phyloP scores from a whole-genome alignment of 495 filamentous ascomycete genomes.

The Ramalina intermedia region DNA sequence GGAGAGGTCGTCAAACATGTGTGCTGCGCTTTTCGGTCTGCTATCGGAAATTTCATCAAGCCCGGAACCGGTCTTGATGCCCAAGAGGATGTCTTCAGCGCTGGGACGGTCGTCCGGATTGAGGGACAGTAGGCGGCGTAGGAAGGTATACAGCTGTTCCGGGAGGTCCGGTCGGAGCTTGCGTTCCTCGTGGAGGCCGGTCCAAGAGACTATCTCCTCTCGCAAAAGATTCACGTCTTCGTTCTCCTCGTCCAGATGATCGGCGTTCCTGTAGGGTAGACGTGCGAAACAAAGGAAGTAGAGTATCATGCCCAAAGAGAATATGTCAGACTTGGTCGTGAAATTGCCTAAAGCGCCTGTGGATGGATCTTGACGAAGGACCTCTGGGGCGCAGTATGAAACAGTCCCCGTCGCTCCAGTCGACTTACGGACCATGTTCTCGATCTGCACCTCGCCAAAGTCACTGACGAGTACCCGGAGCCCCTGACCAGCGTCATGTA shows the following conservation, averaged over 20 bases:
- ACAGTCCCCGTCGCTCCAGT: slow-evolving; percentile 93
- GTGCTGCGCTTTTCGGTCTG: slow-evolving; percentile 28
- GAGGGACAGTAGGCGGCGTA: slow-evolving; percentile 66
- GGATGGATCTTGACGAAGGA: slow-evolving; percentile 45
- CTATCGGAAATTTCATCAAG: slow-evolving; percentile 39
- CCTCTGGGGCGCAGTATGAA: slow-evolving; percentile 94
- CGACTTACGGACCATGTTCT: slow-evolving; percentile 63
- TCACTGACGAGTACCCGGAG: slow-evolving; percentile 81
- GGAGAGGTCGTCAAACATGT: slow-evolving; percentile 40
- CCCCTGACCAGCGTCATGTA: slow-evolving; percentile 57
- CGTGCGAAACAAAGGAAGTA: slow-evolving; percentile 94
- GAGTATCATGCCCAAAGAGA: slow-evolving; percentile 93
- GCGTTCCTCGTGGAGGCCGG: slow-evolving; percentile 62
- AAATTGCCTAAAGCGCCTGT: slow-evolving; percentile 76
- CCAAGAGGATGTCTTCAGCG: slow-evolving; percentile 73
- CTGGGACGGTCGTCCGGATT: slow-evolving; percentile 65
- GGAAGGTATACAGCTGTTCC: slow-evolving; percentile 67
- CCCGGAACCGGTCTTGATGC: slow-evolving; percentile 57
- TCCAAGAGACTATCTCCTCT: slow-evolving; percentile 75
- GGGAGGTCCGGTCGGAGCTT: slow-evolving; percentile 70
- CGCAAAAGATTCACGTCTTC: slow-evolving; percentile 85
- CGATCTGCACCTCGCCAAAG: slow-evolving; percentile 86
- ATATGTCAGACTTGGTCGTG: slow-evolving; percentile 89
- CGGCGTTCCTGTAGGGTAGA: slow-evolving; percentile 72
- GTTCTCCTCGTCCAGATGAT: slow-evolving; percentile 74